Evolutionary conservation across 495 filamentous ascomycete genomes (phyloP).

Genomic region (Letharia lupina): DNA sequence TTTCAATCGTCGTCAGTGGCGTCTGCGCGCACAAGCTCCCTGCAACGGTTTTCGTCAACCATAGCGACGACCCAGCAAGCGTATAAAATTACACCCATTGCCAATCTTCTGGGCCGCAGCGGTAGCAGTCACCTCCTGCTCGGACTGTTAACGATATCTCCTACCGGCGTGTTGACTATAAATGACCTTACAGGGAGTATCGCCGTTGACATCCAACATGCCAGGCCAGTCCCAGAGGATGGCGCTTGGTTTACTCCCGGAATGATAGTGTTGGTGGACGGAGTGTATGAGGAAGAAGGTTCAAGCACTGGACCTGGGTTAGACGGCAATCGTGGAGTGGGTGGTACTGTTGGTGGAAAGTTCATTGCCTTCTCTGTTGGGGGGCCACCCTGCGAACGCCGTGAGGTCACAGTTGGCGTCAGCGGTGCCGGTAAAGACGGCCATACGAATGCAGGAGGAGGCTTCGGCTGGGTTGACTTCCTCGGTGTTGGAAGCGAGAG

Average conservation of each 20-base stretch:
- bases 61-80: slow-evolving; percentile 46
- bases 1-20: slow-evolving; percentile 60
- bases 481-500: slow-evolving; percentile 85
- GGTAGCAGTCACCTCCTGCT: slow-evolving; percentile 80
- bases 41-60: slow-evolving; percentile 49
- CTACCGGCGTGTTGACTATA: slow-evolving; percentile 74
- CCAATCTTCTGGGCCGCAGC: slow-evolving; percentile 84
- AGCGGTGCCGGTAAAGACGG: slow-evolving; percentile 44
- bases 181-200: slow-evolving; percentile 84
- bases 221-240: slow-evolving; percentile 70
- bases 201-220: slow-evolving; percentile 70
- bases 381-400: slow-evolving; percentile 80
- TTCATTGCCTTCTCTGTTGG: slow-evolving; percentile 86
- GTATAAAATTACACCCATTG: slow-evolving; percentile 86
- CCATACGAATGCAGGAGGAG: slow-evolving; percentile 54
- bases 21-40: slow-evolving; percentile 26
- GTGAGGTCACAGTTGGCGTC: slow-evolving; percentile 68
- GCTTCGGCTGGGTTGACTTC: slow-evolving; percentile 96
- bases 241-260: slow-evolving; percentile 87
- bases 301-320: slow-evolving; percentile 56
- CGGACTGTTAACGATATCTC: slow-evolving; percentile 70
- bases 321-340: slow-evolving; percentile 68
- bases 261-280: slow-evolving; percentile 91
- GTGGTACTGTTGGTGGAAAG: slow-evolving; percentile 77
- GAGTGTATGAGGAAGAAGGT: slow-evolving; percentile 88